These are phyloP conservation scores for Carex myosuroides DNA, from an alignment of 176 grass and related monocot genomes.

Conservation along the genomic window DNA sequence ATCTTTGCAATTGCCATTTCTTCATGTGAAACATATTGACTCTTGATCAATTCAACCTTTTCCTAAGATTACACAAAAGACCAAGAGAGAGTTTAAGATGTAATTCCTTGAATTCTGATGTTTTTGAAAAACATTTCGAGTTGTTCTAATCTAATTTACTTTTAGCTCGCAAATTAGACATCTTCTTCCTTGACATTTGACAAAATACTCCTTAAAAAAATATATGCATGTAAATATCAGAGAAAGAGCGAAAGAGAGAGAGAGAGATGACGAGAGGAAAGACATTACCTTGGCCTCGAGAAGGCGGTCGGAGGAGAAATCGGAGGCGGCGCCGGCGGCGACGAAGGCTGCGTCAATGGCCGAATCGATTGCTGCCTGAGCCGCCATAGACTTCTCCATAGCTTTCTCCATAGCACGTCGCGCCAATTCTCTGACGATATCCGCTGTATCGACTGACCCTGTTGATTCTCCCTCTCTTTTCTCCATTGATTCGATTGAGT, in stretches of 20 bases:
- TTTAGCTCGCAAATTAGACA: neutral
- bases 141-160: neutral
- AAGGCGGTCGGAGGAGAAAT: conserved; percentile 18
- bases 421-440: conserved; percentile 11
- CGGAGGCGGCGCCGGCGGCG: neutral
- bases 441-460: conserved; percentile 7
- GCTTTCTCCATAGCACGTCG: neutral
- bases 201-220: neutral
- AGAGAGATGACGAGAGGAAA: neutral
- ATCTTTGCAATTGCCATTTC: conserved; percentile 34
- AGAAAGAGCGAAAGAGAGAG: neutral
- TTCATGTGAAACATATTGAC: conserved; percentile 22
- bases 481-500: conserved; percentile 1
- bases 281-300: conserved; percentile 16
- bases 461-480: conserved; percentile 17
- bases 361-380: conserved; percentile 22
- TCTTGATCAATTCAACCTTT: conserved; percentile 21
- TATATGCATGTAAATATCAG: neutral
- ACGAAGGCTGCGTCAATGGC: conserved; percentile 12
- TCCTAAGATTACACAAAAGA: conserved; percentile 18
- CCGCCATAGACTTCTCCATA: neutral
- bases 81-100: neutral
- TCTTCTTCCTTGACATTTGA: neutral
- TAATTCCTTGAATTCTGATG: neutral
- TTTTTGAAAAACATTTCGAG: neutral